Evolutionary conservation across 768 basidiomycete genomes (phyloP).

Genomic region (Russula ochroleuca): DNA sequence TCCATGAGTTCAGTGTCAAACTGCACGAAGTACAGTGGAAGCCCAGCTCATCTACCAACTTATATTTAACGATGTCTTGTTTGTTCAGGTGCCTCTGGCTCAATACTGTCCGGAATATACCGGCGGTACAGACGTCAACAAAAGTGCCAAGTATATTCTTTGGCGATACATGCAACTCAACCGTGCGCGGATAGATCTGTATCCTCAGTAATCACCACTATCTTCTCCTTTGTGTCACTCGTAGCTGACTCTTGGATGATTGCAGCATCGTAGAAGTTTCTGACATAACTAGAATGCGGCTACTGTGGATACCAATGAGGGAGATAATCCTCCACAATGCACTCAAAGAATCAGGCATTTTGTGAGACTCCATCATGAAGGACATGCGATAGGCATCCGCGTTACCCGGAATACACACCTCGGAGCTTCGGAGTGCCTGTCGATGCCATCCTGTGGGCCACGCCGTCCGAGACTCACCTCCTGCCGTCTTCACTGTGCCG

Average conservation of each 20-base stretch:
- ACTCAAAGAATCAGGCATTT: neutral
- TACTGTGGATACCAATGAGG: neutral
- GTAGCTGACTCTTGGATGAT: neutral
- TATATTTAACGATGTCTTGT: neutral
- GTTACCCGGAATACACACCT: no score
- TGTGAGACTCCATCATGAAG: neutral
- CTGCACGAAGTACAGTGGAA: slow-evolving; percentile 37
- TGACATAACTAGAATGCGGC: no score
- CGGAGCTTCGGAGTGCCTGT: no score
- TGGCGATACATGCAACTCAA: slow-evolving; percentile 46
- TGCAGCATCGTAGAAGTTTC: neutral
- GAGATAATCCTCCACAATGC: neutral
- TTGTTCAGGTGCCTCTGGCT: slow-evolving; percentile 30
- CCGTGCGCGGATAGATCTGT: slow-evolving; percentile 21
- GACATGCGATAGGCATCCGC: no score
- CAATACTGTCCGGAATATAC: slow-evolving; percentile 43
- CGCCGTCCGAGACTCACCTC: no score
- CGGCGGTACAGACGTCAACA: slow-evolving; percentile 42
- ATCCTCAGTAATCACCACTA: no score
- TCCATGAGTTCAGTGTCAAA: slow-evolving; percentile 50
- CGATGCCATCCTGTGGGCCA: no score
- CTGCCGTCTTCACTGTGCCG: no score
- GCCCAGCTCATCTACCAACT: neutral
- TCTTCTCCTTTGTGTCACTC: no score
- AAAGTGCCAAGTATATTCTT: slow-evolving; percentile 45